These are phyloP conservation scores for Waltiozyma sp. DNA, from an alignment of 1,139 yeast genomes.

Conservation along the genomic window DNA sequence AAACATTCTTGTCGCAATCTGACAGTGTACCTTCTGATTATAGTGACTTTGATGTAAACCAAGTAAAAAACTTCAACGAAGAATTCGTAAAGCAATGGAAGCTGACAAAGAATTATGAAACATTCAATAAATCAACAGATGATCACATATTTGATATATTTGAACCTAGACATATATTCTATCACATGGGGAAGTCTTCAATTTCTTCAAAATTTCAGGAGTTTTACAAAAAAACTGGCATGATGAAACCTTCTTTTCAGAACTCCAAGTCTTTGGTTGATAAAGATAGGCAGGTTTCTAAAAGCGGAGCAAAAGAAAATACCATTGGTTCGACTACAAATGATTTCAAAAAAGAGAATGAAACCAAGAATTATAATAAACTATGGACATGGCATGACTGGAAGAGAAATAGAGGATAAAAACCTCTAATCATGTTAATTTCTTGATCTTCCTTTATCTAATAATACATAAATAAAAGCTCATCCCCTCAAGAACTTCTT, in stretches of 20 bases:
- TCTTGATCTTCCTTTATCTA: no score
- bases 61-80: slow-evolving; percentile 38
- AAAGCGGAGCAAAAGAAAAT: no score
- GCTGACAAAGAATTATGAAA: slow-evolving; percentile 50
- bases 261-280: neutral
- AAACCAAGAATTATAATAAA: neutral
- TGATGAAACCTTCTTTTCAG: neutral
- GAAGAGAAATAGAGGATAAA: neutral
- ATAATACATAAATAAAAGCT: neutral
- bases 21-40: slow-evolving; percentile 25
- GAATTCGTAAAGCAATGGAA: slow-evolving; percentile 59
- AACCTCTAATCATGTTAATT: no score
- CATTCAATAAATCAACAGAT: slow-evolving; percentile 69
- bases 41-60: slow-evolving; percentile 23
- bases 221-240: neutral
- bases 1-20: slow-evolving; percentile 38
- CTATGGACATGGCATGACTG: neutral
- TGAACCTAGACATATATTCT: slow-evolving; percentile 55
- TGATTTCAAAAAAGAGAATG: slow-evolving; percentile 10
- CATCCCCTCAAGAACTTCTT: slow-evolving; percentile 12
- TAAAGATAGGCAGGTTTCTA: neutral
- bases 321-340: neutral
- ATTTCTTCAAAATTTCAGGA: neutral
- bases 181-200: neutral
- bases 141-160: slow-evolving; percentile 83